Evolutionary conservation across 2,329 filamentous ascomycete genomes (phyloP).

Genomic region (Colletotrichum echinochloae): DNA sequence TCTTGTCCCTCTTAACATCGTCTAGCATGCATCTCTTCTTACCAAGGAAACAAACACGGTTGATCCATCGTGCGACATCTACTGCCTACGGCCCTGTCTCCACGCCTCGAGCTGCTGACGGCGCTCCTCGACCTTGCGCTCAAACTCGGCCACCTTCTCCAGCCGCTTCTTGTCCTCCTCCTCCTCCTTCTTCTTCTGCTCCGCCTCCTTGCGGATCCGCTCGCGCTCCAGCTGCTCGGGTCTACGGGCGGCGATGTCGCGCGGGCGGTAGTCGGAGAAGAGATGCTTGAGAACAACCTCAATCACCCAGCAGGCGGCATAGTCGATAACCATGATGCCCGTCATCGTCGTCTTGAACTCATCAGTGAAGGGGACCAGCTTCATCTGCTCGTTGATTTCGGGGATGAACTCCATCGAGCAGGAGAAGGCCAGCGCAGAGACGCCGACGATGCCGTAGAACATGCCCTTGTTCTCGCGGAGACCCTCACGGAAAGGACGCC

Average conservation of each 20-base stretch:
- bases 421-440: conserved; percentile 90
- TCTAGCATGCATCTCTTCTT: background rate
- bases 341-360: conserved; percentile 94
- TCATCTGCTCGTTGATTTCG: conserved; percentile 93
- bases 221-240: conserved; percentile 89
- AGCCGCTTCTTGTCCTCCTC: conserved; percentile 65
- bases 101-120: conserved; percentile 61
- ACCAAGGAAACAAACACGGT: background rate
- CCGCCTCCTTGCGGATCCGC: conserved; percentile 72
- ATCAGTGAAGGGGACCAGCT: conserved; percentile 86
- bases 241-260: conserved; percentile 89
- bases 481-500: conserved; percentile 94
- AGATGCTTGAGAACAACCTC: conserved; percentile 86
- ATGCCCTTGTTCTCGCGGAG: conserved; percentile 97
- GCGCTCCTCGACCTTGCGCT: conserved; percentile 67
- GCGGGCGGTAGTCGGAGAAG: conserved; percentile 92
- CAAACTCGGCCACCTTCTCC: conserved; percentile 70
- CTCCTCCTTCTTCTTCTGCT: conserved; percentile 60
- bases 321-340: conserved; percentile 87
- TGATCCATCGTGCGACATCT: conserved; percentile 27
- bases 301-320: conserved; percentile 85
- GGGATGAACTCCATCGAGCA: conserved; percentile 96
- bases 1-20: background rate
- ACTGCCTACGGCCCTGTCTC: conserved; percentile 52
- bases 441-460: conserved; percentile 95